These are phyloP conservation scores for Fusarium coffeatum DNA, from an alignment of 2,329 filamentous ascomycete species.

Conservation along the genomic window DNA sequence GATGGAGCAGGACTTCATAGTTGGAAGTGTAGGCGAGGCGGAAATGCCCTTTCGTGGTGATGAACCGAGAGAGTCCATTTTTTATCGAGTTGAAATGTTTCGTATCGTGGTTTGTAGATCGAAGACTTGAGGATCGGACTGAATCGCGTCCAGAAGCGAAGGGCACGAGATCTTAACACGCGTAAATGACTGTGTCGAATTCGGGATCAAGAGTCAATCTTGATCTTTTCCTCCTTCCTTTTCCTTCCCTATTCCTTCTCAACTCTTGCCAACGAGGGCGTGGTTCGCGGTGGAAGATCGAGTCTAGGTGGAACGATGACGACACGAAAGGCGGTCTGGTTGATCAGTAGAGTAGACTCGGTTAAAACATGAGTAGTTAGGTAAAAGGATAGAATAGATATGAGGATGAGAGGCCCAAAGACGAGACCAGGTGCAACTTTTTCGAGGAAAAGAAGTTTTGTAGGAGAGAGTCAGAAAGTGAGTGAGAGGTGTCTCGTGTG, in stretches of 20 bases:
- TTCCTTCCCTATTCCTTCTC: background rate
- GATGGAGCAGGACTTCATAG: conserved; percentile 41
- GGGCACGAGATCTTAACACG: conserved; percentile 14
- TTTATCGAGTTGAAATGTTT: conserved; percentile 1
- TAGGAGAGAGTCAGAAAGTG: conserved; percentile 10
- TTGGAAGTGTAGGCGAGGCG: conserved; percentile 52
- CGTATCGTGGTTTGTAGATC: background rate
- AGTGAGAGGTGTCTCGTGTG: conserved; percentile 32
- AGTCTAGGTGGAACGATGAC: conserved; percentile 15
- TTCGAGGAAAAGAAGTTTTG: background rate
- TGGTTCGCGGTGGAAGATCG: conserved; percentile 14
- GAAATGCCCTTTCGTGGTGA: conserved; percentile 49
- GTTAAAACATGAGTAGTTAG: background rate
- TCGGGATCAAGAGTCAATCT: background rate
- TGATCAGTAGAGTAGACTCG: conserved; percentile 7
- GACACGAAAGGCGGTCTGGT: conserved; percentile 34
- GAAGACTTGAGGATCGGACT: conserved; percentile 16
- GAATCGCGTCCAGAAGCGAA: conserved; percentile 31
- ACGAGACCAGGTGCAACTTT: conserved; percentile 9
- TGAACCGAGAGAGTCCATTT: conserved; percentile 53
- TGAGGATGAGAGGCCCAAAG: conserved; percentile 22
- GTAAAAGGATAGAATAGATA: background rate
- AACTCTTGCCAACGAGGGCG: conserved; percentile 1
- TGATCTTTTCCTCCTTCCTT: background rate
- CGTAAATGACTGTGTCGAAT: background rate